These are phyloP conservation scores for Beverwykella pulmonaria DNA, from an alignment of 495 filamentous ascomycete species.

Conservation along the genomic window DNA sequence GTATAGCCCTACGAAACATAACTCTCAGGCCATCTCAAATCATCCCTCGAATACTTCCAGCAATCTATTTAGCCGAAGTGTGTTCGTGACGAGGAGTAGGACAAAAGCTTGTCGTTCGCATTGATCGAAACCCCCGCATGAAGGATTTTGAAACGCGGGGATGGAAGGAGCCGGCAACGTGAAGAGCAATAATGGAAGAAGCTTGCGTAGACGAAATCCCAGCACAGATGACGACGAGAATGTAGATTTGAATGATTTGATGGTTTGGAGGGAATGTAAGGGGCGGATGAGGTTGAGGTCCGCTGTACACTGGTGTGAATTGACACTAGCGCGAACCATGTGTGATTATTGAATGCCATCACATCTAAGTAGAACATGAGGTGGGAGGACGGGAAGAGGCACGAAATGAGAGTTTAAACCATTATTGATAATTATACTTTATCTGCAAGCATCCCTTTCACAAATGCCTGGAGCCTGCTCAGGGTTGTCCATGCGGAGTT, in stretches of 20 bases:
- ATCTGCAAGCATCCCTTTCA: too few species aligned
- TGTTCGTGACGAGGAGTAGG: neutral
- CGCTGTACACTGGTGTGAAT: too few species aligned
- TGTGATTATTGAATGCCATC: too few species aligned
- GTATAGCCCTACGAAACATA: constrained; percentile 18
- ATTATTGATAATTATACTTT: too few species aligned
- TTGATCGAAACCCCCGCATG: constrained; percentile 5
- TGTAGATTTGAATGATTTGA: neutral
- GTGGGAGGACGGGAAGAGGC: too few species aligned
- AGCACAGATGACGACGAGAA: neutral
- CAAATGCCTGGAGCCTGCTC: too few species aligned
- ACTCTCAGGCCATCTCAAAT: neutral
- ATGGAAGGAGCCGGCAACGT: constrained; percentile 1
- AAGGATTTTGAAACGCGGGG: constrained; percentile 20
- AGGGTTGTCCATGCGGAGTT: too few species aligned
- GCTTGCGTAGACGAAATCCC: neutral
- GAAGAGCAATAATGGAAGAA: neutral
- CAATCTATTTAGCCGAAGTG: neutral
- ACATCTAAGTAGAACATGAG: too few species aligned
- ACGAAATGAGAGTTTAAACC: too few species aligned
- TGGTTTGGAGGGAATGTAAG: neutral
- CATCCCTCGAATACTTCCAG: neutral
- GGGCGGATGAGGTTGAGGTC: too few species aligned
- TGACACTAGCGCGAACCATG: too few species aligned
- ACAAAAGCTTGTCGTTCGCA: constrained; percentile 5